Base-by-base conservation (phyloP, 208 protist genomes). In the Angomonas deanei region DNA sequence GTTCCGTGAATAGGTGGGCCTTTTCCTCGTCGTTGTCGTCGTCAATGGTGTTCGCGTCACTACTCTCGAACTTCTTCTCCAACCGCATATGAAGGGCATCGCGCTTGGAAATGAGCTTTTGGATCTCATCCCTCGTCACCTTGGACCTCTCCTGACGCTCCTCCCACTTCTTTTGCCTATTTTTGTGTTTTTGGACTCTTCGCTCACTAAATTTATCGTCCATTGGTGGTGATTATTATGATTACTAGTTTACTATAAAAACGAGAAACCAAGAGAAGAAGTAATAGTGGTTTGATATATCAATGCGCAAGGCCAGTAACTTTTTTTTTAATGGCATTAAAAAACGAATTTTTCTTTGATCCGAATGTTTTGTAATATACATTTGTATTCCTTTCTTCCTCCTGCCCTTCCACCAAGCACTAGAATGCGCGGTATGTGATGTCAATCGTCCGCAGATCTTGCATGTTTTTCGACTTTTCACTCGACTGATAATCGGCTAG, bases 61-160 rank as follows among this genome's bases (percentile, higher is more conserved):
- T 78, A 31, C 66, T 70, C n/a, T 71, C 64, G 23, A 74, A 76
- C 15, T 49, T 64, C 17, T 57, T 78, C 50, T 93, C 80, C 5
- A 91, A 55, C 26, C 56, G 34, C 23, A 48, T 62, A 6, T 82
- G 85, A 15, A 94, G 61, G 10, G 81, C 78, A 6, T 70, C 53
- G 39, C 73, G 74, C 27, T 66, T 48, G 24, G 62, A 39, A 32
- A 75, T 60, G 24, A 93, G 73, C 30, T 57, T 30, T 3, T 85
- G 77, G n/a, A 93, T 82, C 62, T 92, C 86, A 13, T 75, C 70
- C 32, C 86, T 80, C 36, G 54, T 93, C 10, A 84, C 46, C 39
- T 84, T 78, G 21, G 87, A 91, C 3, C 88, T 82, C 63, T 93
- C 88, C 54, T 96, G 82, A 5, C 86, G 81, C 66, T 94, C 88